Percentiles rank a stretch among this genome's conserved stretches.
These are phyloP conservation scores for Trichocladium uniseriatum DNA, from an alignment of 495 filamentous ascomycete species.

Conservation along the genomic window DNA sequence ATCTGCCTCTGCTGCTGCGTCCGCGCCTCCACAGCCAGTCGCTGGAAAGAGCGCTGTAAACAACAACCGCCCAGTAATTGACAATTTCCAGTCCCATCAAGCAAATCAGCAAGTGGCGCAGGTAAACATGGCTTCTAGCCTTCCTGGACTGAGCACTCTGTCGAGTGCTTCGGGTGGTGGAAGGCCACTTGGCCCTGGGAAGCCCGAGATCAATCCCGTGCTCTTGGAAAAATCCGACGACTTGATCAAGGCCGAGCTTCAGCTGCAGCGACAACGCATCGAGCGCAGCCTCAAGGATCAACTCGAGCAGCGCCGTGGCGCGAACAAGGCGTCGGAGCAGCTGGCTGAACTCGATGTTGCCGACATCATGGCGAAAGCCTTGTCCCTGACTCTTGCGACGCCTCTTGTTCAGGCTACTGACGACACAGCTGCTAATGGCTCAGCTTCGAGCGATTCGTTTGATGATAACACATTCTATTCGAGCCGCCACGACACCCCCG, in stretches of 20 bases:
- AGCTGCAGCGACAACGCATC: constrained; percentile 68
- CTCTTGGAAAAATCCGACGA: constrained; percentile 78
- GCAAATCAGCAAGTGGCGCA: constrained; percentile 28
- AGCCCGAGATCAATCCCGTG: constrained; percentile 61
- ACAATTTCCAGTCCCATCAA: constrained; percentile 32
- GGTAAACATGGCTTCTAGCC: constrained; percentile 11
- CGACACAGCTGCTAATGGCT: constrained; percentile 48
- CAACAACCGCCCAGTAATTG: constrained; percentile 23
- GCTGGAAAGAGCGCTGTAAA: constrained; percentile 18
- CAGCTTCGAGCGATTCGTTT: constrained; percentile 64
- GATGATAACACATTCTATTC: constrained; percentile 96
- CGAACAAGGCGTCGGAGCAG: constrained; percentile 46
- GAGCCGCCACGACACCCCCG: constrained; percentile 54
- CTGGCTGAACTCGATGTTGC: constrained; percentile 66
- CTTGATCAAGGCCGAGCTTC: constrained; percentile 70
- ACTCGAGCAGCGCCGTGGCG: constrained; percentile 53
- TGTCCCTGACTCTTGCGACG: constrained; percentile 51
- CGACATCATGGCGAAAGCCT: constrained; percentile 61
- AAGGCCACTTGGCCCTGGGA: constrained; percentile 28
- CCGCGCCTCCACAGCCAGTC: constrained; percentile 17
- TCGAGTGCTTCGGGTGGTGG: constrained; percentile 14
- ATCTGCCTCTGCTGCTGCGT: constrained; percentile 18
- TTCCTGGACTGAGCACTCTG: constrained; percentile 23
- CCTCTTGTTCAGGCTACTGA: constrained; percentile 39
- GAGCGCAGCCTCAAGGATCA: constrained; percentile 71